Base-by-base conservation (phyloP, 208 protist species). In the Trypanosoma melophagium region DNA sequence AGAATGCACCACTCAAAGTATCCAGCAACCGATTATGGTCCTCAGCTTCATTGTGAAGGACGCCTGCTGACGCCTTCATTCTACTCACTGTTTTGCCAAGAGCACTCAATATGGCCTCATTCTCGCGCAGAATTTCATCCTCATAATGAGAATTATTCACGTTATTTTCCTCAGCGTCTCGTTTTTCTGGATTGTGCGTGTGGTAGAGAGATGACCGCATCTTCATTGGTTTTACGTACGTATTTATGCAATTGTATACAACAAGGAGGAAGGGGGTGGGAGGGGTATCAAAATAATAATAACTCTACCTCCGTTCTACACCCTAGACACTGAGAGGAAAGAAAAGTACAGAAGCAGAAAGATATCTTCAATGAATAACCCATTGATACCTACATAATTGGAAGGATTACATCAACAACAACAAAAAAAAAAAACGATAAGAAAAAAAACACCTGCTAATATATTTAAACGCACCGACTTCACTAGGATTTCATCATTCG, bases 401-500 rank as follows among this genome's bases (percentile, higher is more conserved):
- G 0, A 54, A 24, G 35, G 19, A 31, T 42, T 0, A 28, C 38
- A 13, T 73, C 17, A 38, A 35, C 42, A 76, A 52, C 19, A 35
- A 51, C 24, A 31, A 47, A 49, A 40, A 45, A 35, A 44, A 44
- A 25, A 40, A 42, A 54, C 10, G 8, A 38, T 22, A 51, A 60
- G 56, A 21, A 49, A 69, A 55, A 35, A 35, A 35, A 35, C 5
- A 35, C 28, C 28, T 35, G 28, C 28, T 35, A 35, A 35, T 35
- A 25, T 12, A 44, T 3, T 54, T 10, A 4, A 40, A 57, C 10
- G 17, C 17, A 60, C n/a, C 14, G 16, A 41, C 10, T 2, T 62
- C 28, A 35, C 69, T 69, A 95, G 22, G 89, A 95, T 70, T 95
- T 95, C 83, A 95, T 90, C 86, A 95, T 91, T 24, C 89, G 86